phyloP scores from a whole-genome alignment of 1,284 basidiomycete genomes.

The Dichomitus squalens region DNA sequence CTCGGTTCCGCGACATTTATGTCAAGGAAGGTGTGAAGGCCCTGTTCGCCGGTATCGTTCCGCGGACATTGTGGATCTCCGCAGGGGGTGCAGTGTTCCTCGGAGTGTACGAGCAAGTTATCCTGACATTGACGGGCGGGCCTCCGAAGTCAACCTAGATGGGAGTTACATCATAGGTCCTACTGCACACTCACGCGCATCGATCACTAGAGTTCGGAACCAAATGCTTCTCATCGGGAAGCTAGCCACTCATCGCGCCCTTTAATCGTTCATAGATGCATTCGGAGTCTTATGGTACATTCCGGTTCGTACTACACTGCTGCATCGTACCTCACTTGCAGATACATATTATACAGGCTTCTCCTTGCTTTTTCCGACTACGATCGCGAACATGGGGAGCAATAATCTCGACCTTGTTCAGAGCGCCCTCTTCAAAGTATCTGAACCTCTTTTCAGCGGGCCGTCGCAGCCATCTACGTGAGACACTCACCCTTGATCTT shows the following conservation, averaged over 20 bases:
- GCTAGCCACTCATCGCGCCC: too few relatives aligned
- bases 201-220: too few relatives aligned
- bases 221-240: too few relatives aligned
- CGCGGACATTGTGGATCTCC: conserved; percentile 94
- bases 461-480: neutral
- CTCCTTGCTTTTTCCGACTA: neutral
- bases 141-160: neutral
- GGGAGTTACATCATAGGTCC: too few relatives aligned
- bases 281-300: neutral
- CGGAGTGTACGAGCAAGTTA: conserved; percentile 84
- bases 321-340: neutral
- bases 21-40: conserved; percentile 72
- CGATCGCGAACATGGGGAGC: too few relatives aligned
- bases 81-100: conserved; percentile 97
- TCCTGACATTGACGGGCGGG: conserved; percentile 21
- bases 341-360: neutral
- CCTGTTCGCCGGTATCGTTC: conserved; percentile 88
- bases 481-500: neutral
- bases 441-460: neutral
- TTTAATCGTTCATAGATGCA: too few relatives aligned
- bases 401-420: neutral
- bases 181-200: too few relatives aligned
- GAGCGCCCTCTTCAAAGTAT: neutral
- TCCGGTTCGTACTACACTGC: neutral
- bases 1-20: conserved; percentile 69